Percentiles rank a stretch among this genome's conserved stretches.
Evolutionary conservation across 1,284 basidiomycete genomes (phyloP).

Genomic region (Grifola frondosa): DNA sequence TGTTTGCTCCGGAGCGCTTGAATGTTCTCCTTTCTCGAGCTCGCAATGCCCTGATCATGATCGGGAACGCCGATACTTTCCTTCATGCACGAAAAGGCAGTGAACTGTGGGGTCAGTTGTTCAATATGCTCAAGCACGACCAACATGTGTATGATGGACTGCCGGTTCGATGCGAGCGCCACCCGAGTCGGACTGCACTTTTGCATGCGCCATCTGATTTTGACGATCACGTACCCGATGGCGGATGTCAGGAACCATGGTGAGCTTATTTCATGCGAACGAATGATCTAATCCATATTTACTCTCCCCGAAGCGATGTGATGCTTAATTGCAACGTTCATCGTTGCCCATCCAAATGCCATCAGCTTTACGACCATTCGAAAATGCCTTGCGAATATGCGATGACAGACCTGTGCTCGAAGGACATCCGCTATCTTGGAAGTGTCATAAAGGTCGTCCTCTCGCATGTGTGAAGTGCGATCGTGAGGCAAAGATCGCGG

Average conservation of each 20-base stretch:
- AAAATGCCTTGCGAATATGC: slow-evolving; percentile 40
- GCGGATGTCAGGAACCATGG: slow-evolving; percentile 61
- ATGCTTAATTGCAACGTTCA: slow-evolving; percentile 51
- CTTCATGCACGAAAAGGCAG: slow-evolving; percentile 49
- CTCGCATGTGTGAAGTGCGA: slow-evolving; percentile 33
- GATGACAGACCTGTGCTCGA: slow-evolving; percentile 35
- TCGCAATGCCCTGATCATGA: slow-evolving; percentile 57
- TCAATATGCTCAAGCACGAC: slow-evolving; percentile 40
- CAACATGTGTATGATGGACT: slow-evolving; percentile 58
- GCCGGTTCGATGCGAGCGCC: slow-evolving; percentile 55
- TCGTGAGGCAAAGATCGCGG: slow-evolving; percentile 30
- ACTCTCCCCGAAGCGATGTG: slow-evolving; percentile 34
- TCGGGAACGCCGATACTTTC: slow-evolving; percentile 64
- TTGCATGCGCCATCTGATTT: slow-evolving; percentile 47
- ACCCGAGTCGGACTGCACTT: slow-evolving; percentile 41
- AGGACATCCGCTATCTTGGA: slow-evolving; percentile 35
- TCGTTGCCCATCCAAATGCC: slow-evolving; percentile 54
- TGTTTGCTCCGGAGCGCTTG: slow-evolving; percentile 63
- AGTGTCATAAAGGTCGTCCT: slow-evolving; percentile 36
- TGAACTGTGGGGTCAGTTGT: slow-evolving; percentile 48
- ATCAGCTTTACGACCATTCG: slow-evolving; percentile 49
- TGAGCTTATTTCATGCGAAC: slow-evolving; percentile 24
- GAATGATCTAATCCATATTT: slow-evolving; percentile 5
- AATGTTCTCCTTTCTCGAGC: slow-evolving; percentile 68
- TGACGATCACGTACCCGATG: slow-evolving; percentile 52